Evolutionary conservation across 805 yeast genomes (phyloP).

Genomic region (Cyberlindnera petersonii): DNA sequence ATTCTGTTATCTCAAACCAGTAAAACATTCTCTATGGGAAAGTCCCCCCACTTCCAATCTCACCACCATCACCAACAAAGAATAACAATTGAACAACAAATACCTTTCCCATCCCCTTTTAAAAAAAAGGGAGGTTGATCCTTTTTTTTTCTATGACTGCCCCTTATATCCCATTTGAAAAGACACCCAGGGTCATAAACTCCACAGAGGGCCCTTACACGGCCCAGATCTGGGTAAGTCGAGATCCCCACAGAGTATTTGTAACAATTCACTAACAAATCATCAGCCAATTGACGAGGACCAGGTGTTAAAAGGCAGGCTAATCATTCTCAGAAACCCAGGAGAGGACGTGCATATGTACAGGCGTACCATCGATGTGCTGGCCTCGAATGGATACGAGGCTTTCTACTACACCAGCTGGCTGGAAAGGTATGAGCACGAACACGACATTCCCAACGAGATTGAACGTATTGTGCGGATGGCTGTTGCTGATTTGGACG

Average conservation of each 20-base stretch:
- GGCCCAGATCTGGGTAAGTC: conserved; percentile 27
- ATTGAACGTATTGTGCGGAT: conserved; percentile 17
- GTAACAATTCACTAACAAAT: not conserved
- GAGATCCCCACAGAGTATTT: not conserved
- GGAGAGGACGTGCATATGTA: conserved; percentile 19
- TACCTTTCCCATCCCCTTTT: no score
- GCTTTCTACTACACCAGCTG: conserved; percentile 14
- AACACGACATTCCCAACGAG: conserved; percentile 15
- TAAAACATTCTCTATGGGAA: no score
- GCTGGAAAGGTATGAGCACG: conserved; percentile 11
- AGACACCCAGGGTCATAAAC: conserved; percentile 13
- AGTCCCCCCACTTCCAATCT: no score
- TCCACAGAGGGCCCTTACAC: conserved; percentile 26
- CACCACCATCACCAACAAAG: no score
- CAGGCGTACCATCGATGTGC: conserved; percentile 14
- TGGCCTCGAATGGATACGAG: conserved; percentile 21
- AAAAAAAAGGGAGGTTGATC: no score
- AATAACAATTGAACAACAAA: no score
- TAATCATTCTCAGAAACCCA: conserved; percentile 20
- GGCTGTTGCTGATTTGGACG: conserved; percentile 20
- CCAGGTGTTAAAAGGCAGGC: conserved; percentile 17
- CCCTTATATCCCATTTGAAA: conserved; percentile 17
- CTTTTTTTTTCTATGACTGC: no score
- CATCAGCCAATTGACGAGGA: conserved; percentile 16
- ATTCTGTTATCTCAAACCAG: no score